Base-by-base conservation (phyloP, 345 rosid genomes). In the Eucalyptus urophylla region DNA sequence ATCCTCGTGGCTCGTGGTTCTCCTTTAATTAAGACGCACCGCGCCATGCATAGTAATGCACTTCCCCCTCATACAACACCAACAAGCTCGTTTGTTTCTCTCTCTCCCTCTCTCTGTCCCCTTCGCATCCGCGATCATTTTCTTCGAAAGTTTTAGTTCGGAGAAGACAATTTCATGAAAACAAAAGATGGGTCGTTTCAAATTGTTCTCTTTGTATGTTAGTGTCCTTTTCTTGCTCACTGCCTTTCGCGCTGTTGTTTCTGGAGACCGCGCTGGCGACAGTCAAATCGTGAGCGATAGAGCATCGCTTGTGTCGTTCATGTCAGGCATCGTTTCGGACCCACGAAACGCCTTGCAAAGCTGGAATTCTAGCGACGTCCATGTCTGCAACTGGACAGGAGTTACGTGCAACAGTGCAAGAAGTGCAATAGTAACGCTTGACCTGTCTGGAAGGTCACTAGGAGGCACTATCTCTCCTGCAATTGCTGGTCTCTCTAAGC, bases 351-450 rank as follows among this genome's bases (percentile, higher is more conserved):
- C 92, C 49, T 92, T 97, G 29, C 88, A 88, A 60, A 92, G 49
- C 87, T 97, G 99, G 99, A 92, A 92, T 49, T 88, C 93, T 4
- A 89, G 93, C 7, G 62, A 54, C 8, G 76, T 91, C 88, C 95
- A 93, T 90, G 94, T 95, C 67, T 97, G 99, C 93, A 92, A 92
- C 33, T 97, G 99, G 99, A 88, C 92, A 9, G 98, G 99, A 40
- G 92, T 97, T 25, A 80, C 76, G 72, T 97, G 99, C 94, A 93
- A 93, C 94, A 91, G 92, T 90, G 95, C 60, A 8, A 92, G 92
- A 16, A 88, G 90, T 72, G 89, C 86, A 49, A 94, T 96, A 4
- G 89, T 90, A 6, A 53, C 92, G 90, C 95, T 97, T 13, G 98
- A 94, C 87, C 93, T 97, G 27, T 94, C 95, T 88, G 96, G 93